Evolutionary conservation across 352 stramenopile genomes (phyloP).

Genomic region (Pythium rhizo-oryzae): DNA sequence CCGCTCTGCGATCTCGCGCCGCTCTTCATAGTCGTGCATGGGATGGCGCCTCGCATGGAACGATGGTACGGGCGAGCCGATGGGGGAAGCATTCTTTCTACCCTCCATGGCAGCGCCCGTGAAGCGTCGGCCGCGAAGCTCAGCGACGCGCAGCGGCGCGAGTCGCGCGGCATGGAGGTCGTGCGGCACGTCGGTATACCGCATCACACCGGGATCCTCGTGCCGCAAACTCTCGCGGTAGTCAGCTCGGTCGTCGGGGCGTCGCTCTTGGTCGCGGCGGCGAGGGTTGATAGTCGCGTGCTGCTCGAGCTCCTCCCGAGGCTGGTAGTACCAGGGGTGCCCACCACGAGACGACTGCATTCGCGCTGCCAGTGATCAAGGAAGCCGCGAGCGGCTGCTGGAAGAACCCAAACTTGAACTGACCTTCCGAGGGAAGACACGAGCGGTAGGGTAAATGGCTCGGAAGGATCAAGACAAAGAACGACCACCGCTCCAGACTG

Average conservation of each 20-base stretch:
- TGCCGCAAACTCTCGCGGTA: neutral
- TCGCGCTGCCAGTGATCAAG: neutral
- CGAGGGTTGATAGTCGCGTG: too few relatives aligned
- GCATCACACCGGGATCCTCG: neutral
- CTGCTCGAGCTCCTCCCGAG: neutral
- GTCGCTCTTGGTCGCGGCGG: neutral
- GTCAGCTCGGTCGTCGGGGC: neutral
- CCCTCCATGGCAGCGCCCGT: too few relatives aligned
- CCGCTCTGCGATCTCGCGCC: too few relatives aligned
- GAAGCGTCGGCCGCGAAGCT: neutral
- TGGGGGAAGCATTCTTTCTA: too few relatives aligned
- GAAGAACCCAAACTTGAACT: neutral
- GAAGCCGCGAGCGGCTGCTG: too few relatives aligned
- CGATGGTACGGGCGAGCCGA: too few relatives aligned
- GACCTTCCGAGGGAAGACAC: too few relatives aligned
- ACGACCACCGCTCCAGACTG: too few relatives aligned
- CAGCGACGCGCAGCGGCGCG: neutral
- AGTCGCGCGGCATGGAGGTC: neutral
- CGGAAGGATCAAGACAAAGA: too few relatives aligned
- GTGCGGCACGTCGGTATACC: neutral
- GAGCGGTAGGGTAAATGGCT: too few relatives aligned
- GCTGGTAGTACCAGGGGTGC: neutral
- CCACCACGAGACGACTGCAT: neutral
- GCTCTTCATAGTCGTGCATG: too few relatives aligned
- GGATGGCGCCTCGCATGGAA: too few relatives aligned